Percentiles rank a stretch among this genome's conserved stretches.
Evolutionary conservation across 345 rosid species (phyloP).

Genomic region (Brassica rapa): DNA sequence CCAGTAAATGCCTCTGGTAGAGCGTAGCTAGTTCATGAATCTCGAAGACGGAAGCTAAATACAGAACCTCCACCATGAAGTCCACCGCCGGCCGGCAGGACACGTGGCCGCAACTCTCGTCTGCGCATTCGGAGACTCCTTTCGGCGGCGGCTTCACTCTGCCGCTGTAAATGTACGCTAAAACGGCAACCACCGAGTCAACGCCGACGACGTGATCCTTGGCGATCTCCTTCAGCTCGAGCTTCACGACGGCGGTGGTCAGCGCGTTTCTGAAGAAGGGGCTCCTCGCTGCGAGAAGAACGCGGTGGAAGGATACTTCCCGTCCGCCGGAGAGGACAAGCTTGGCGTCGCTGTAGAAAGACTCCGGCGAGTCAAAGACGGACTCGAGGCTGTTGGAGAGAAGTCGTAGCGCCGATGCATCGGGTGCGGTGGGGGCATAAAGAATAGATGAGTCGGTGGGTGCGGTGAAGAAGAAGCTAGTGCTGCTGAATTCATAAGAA

Average conservation of each 20-base stretch:
- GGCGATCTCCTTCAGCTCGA: constrained; percentile 62
- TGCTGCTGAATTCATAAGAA: not conserved
- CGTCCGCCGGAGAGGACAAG: not conserved
- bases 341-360: constrained; percentile 2
- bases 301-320: not conserved
- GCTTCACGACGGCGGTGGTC: constrained; percentile 37
- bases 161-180: constrained; percentile 69
- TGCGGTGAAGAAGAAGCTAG: not conserved
- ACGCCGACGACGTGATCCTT: constrained; percentile 56
- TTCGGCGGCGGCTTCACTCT: constrained; percentile 57
- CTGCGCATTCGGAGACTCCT: constrained; percentile 64
- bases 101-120: constrained; percentile 66
- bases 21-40: constrained; percentile 62
- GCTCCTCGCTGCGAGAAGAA: constrained; percentile 63
- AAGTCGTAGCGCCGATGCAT: not conserved
- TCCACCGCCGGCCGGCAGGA: constrained; percentile 76
- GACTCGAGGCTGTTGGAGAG: not conserved
- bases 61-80: constrained; percentile 69
- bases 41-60: constrained; percentile 60
- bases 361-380: not conserved
- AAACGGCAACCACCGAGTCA: constrained; percentile 61
- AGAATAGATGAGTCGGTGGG: not conserved
- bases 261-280: constrained; percentile 55
- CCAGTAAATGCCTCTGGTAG: constrained; percentile 69
- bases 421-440: not conserved